Conservation (phyloP, 805 yeast species). For the Candida schatavii region DNA sequence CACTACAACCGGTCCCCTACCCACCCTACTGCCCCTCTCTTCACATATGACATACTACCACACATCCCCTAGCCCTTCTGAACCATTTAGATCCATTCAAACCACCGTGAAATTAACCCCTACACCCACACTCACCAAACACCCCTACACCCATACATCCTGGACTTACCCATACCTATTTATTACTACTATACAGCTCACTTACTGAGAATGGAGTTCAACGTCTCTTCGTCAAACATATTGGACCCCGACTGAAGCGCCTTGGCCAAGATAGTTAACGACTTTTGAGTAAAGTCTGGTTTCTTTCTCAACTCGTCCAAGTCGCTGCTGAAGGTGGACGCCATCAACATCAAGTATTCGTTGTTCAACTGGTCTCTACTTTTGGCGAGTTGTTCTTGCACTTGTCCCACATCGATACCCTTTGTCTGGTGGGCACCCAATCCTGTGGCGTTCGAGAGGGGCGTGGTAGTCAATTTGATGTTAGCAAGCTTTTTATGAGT, state of each 20-base stretch:
- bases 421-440: slow-evolving; percentile 12
- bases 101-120: background rate
- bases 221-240: slow-evolving; percentile 55
- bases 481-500: slow-evolving; percentile 18
- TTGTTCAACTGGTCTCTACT: slow-evolving; percentile 42
- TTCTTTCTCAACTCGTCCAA: slow-evolving; percentile 57
- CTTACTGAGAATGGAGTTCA: slow-evolving; percentile 18
- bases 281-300: slow-evolving; percentile 58
- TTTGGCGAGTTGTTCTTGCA: slow-evolving; percentile 20
- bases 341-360: slow-evolving; percentile 53
- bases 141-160: background rate
- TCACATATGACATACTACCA: background rate
- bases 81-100: background rate
- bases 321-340: slow-evolving; percentile 59
- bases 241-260: slow-evolving; percentile 57
- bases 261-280: slow-evolving; percentile 55
- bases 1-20: background rate
- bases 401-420: slow-evolving; percentile 11
- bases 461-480: slow-evolving; percentile 25
- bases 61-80: background rate
- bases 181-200: background rate
- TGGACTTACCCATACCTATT: too few relatives aligned
- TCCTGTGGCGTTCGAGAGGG: slow-evolving; percentile 13
- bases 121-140: background rate
- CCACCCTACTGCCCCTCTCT: too few relatives aligned